Conservation (phyloP, 2,329 filamentous ascomycete genomes). For the Diplodia intermedia region DNA sequence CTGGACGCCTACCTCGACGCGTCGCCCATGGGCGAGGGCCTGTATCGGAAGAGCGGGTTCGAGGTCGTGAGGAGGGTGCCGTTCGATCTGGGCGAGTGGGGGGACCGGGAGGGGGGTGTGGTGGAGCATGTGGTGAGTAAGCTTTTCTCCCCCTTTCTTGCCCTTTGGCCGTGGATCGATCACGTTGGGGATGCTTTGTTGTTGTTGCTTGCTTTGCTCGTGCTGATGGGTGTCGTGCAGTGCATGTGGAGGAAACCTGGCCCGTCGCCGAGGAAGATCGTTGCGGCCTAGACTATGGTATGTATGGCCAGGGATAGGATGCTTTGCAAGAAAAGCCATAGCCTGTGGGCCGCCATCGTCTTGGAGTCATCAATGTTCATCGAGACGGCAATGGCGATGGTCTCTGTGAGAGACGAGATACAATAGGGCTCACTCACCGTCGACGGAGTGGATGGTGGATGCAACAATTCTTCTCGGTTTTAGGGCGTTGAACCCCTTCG, state of each 20-base stretch:
- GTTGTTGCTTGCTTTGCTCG: neutral
- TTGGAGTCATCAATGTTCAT: constrained; percentile 45
- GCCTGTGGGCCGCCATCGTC: constrained; percentile 42
- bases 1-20: constrained; percentile 46
- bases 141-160: too few species aligned
- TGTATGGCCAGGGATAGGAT: neutral
- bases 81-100: constrained; percentile 44
- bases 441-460: too few species aligned
- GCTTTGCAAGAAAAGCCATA: constrained; percentile 44
- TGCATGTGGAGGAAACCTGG: constrained; percentile 20
- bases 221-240: neutral
- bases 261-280: constrained; percentile 12
- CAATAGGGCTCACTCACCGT: too few species aligned
- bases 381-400: constrained; percentile 39
- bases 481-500: too few species aligned
- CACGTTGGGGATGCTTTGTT: neutral
- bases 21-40: constrained; percentile 42
- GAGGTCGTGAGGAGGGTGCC: constrained; percentile 38
- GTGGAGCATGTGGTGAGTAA: constrained; percentile 44
- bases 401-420: too few species aligned
- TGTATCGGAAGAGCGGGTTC: constrained; percentile 46
- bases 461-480: too few species aligned
- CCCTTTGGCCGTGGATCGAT: too few species aligned
- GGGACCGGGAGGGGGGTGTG: constrained; percentile 38
- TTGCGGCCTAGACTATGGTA: neutral